Conservation (phyloP, 1,284 basidiomycete genomes). For the Microbotryum scabiosae region DNA sequence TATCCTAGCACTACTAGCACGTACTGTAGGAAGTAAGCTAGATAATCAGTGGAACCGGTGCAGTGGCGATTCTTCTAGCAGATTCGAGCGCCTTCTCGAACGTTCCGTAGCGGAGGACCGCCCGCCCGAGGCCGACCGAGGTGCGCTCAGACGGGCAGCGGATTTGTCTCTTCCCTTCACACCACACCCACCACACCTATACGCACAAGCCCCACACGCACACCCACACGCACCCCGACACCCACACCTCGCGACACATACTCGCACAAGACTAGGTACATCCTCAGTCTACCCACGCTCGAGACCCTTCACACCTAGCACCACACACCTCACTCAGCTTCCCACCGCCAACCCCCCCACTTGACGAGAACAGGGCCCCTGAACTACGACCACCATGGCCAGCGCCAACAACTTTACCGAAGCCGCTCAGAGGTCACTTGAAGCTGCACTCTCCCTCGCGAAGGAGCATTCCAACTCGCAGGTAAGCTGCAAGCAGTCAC, state of each 20-base stretch:
- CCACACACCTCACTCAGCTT: not conserved
- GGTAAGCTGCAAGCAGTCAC: constrained; percentile 43
- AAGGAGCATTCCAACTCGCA: constrained; percentile 74
- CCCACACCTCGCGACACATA: not conserved
- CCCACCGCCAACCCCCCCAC: not conserved
- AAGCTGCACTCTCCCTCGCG: constrained; percentile 64
- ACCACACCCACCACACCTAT: too few species aligned
- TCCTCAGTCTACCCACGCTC: not conserved
- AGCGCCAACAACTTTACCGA: constrained; percentile 59
- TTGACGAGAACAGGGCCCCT: not conserved
- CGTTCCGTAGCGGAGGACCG: too few species aligned
- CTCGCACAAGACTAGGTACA: not conserved
- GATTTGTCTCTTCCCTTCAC: too few species aligned
- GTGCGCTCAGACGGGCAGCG: too few species aligned
- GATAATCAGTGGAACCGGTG: too few species aligned
- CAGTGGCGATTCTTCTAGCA: too few species aligned
- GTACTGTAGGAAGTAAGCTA: too few species aligned
- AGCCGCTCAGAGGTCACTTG: constrained; percentile 58
- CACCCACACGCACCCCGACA: not conserved
- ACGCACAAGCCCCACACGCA: too few species aligned
- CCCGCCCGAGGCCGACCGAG: too few species aligned
- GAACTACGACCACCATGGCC: too few species aligned
- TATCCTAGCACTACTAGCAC: too few species aligned
- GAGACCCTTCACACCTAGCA: not conserved
- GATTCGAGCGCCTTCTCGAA: too few species aligned